Conservation (phyloP, 345 rosid genomes). For the Hibiscus mutabilis region DNA sequence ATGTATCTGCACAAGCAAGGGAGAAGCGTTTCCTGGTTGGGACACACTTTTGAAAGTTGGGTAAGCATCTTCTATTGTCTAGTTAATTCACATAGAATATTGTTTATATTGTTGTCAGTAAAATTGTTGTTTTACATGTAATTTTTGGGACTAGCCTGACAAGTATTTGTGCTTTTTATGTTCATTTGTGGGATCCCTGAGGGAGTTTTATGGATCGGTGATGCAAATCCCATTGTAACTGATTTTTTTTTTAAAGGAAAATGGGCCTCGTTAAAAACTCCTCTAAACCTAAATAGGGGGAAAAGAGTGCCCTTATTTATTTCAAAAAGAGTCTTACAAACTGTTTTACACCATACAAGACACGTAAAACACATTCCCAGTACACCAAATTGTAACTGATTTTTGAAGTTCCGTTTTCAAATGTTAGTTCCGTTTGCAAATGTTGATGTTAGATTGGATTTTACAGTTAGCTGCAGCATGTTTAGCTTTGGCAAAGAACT, state of each 20-base stretch:
- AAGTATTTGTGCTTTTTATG: background rate
- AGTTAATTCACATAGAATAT: background rate
- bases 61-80: slow-evolving; percentile 27
- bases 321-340: too few relatives aligned
- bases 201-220: background rate
- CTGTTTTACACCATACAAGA: too few relatives aligned
- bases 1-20: slow-evolving; percentile 62
- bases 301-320: too few relatives aligned
- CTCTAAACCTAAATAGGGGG: too few relatives aligned
- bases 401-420: background rate
- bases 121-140: background rate
- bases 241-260: too few relatives aligned
- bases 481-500: background rate
- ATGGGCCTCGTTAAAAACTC: too few relatives aligned
- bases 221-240: background rate
- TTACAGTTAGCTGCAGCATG: background rate
- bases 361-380: too few relatives aligned
- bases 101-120: background rate
- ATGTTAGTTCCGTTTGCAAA: too few relatives aligned
- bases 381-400: too few relatives aligned
- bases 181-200: background rate
- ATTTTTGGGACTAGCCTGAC: background rate
- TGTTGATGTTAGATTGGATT: background rate
- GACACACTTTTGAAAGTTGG: slow-evolving; percentile 69
- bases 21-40: slow-evolving; percentile 90